A percentile compares a stretch with the other conserved stretches of the same genome.
Conservation (phyloP, 176 grass and related monocot genomes). For the Microstegium vimineum region DNA sequence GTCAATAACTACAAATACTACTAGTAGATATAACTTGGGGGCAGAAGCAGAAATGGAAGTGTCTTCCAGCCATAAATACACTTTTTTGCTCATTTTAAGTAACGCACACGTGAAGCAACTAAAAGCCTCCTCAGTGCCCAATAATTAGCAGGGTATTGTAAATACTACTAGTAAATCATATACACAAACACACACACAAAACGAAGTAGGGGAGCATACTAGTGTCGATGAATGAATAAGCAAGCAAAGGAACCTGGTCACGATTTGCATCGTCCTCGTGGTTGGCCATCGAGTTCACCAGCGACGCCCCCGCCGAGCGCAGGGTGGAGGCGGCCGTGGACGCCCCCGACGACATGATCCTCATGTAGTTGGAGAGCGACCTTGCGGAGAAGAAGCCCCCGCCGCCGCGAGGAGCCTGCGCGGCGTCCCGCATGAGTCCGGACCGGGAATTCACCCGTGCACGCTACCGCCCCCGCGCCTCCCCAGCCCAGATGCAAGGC, state of each 20-base stretch:
- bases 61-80: conserved; percentile 9
- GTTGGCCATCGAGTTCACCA: conserved; percentile 72
- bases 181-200: not conserved
- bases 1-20: not conserved
- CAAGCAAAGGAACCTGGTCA: conserved; percentile 54
- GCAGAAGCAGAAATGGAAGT: not conserved
- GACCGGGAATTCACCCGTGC: not conserved
- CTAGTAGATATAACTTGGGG: not conserved
- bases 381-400: conserved; percentile 61
- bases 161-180: not conserved
- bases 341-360: conserved; percentile 85
- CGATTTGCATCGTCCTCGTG: conserved; percentile 48
- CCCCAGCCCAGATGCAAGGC: conserved; percentile 36
- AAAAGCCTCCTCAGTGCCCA: conserved; percentile 17
- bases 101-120: conserved; percentile 30
- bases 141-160: conserved; percentile 10
- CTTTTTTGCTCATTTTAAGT: conserved; percentile 22
- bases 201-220: not conserved
- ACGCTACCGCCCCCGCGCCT: conserved; percentile 17
- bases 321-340: conserved; percentile 80
- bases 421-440: conserved; percentile 65
- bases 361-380: conserved; percentile 75
- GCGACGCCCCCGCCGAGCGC: conserved; percentile 55
- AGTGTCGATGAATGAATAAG: not conserved
- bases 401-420: conserved; percentile 45